Evolutionary conservation across 2,329 filamentous ascomycete genomes (phyloP).

Genomic region (Dothistroma septosporum): DNA sequence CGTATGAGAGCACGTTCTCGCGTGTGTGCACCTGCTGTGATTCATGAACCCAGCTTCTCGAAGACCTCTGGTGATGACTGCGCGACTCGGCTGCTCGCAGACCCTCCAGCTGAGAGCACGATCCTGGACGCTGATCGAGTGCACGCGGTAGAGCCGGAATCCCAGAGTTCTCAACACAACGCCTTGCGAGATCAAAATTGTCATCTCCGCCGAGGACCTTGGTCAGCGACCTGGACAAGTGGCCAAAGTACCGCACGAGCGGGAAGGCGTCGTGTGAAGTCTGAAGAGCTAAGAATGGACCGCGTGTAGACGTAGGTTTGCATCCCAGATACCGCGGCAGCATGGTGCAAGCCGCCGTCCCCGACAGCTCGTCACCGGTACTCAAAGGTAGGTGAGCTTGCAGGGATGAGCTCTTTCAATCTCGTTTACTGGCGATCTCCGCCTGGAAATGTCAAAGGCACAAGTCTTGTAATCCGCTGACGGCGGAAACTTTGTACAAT

Average conservation of each 20-base stretch:
- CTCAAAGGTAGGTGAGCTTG: slow-evolving; percentile 10
- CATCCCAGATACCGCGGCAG: slow-evolving; percentile 18
- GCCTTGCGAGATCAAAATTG: slow-evolving; percentile 11
- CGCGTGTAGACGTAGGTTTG: slow-evolving; percentile 16
- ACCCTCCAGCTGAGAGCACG: slow-evolving; percentile 6
- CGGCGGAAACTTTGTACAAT: slow-evolving; percentile 12
- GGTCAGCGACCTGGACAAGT: not conserved
- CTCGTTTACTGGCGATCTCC: slow-evolving; percentile 21
- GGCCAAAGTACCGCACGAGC: slow-evolving; percentile 5
- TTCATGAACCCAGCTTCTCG: slow-evolving; percentile 16
- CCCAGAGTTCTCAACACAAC: slow-evolving; percentile 13
- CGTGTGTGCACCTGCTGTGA: slow-evolving; percentile 7
- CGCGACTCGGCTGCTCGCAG: slow-evolving; percentile 14
- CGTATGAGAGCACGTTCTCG: slow-evolving; percentile 4
- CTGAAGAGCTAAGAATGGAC: not conserved
- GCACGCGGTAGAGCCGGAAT: slow-evolving; percentile 9
- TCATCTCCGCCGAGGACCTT: slow-evolving; percentile 15
- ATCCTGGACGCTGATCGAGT: slow-evolving; percentile 16
- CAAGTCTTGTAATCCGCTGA: slow-evolving; percentile 6
- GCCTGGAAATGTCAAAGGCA: slow-evolving; percentile 6
- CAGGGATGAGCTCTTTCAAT: slow-evolving; percentile 20
- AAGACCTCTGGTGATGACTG: slow-evolving; percentile 15
- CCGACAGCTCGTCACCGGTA: slow-evolving; percentile 20
- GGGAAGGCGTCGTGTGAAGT: slow-evolving; percentile 2
- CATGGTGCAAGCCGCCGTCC: slow-evolving; percentile 18